A percentile compares a stretch with the other conserved stretches of the same genome.
phyloP scores from a whole-genome alignment of 2,329 filamentous ascomycete genomes.

The Fusarium hostae region DNA sequence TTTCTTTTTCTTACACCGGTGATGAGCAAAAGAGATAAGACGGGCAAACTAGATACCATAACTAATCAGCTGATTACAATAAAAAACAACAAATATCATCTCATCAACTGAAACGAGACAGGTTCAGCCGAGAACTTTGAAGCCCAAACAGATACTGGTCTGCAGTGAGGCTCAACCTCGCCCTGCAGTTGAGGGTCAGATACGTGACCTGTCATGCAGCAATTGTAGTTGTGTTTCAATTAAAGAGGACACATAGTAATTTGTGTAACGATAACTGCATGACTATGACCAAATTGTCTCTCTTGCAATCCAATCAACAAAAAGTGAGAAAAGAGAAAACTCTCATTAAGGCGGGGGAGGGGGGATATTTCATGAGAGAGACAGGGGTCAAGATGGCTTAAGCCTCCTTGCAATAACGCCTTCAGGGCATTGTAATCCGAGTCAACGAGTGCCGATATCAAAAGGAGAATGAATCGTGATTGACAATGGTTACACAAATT shows the following conservation, averaged over 20 bases:
- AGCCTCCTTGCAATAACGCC: background rate
- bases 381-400: constrained; percentile 14
- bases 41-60: background rate
- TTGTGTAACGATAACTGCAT: background rate
- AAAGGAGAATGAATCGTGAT: background rate
- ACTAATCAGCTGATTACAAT: background rate
- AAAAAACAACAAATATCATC: background rate
- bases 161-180: constrained; percentile 5
- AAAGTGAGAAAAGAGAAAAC: constrained; percentile 18
- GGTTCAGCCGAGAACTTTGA: background rate
- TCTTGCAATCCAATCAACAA: background rate
- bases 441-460: background rate
- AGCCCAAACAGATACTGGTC: background rate
- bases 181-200: constrained; percentile 1
- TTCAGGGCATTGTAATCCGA: background rate
- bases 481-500: background rate
- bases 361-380: constrained; percentile 2
- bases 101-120: background rate
- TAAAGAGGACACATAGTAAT: background rate
- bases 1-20: constrained; percentile 21
- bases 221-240: background rate
- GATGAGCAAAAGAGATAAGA: constrained; percentile 18
- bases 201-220: background rate
- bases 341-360: constrained; percentile 21
- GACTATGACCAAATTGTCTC: too few relatives aligned